Evolutionary conservation across 1,284 basidiomycete genomes (phyloP), one percentile per base, ranked within the genome.

Genomic region (Coniferiporia weirii): DNA sequence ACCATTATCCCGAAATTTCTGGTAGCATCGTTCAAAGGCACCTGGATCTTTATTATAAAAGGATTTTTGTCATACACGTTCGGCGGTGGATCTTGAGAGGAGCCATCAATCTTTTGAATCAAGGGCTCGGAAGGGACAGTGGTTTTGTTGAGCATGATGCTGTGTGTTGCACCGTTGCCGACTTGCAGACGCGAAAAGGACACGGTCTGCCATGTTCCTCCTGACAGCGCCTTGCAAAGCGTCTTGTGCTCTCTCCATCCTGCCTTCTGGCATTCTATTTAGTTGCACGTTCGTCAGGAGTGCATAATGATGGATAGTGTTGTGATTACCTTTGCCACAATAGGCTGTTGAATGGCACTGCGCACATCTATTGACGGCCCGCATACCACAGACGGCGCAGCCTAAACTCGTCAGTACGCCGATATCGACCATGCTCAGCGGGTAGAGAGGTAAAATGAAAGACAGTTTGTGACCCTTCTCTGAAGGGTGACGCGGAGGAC

Each of bases 1-100:
- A 79, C 64, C 60, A 76, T 61, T 61, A 77, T 70, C 38, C 38
- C 15, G 38, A 9, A 17, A 20, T 35, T 12, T 36, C 52, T 17
- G 44, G 35, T 15, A 38, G 43, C 44, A 9, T 20, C 10, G 27
- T 43, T 20, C 22, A 56, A 13, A 13, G 51, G 51, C 13, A 56
- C 52, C 58, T 79, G 76, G 34, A 78, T 67, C 62, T 79, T 79
- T 61, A 76, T 66, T 19, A 79, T 66, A 66, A 78, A 78, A 1
- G 67, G 63, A 22, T 69, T 70, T 9, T 71, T 66, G 10, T 68
- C 69, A 61, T 76, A 72, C 10, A 72, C 65, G 62, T 77, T 73
- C 5, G 68, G 68, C 13, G 66, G 64, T 1, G 45, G 49, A 48
- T 1, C 32, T 15, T 53, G 40, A 36, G 22, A 17, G 19, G 10